Evolutionary conservation across 2,329 filamentous ascomycete genomes (phyloP).

Genomic region (Ophiostoma australiae): DNA sequence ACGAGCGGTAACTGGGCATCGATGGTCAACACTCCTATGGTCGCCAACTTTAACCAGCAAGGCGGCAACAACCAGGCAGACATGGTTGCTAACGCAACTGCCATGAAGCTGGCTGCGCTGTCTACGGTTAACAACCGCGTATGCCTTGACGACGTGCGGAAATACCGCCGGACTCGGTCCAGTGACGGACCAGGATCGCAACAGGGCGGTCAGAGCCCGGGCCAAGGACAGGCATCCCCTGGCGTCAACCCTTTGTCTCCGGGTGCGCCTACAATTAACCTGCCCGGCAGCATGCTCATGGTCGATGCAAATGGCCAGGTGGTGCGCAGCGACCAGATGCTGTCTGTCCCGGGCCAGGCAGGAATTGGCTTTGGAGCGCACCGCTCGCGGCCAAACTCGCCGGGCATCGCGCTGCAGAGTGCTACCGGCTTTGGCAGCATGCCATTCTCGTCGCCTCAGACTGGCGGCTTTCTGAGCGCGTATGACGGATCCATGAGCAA

Average conservation of each 20-base stretch:
- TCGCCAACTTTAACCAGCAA: conserved; percentile 71
- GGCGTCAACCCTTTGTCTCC: conserved; percentile 56
- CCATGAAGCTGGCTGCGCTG: conserved; percentile 95
- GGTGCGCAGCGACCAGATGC: conserved; percentile 76
- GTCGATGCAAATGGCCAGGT: conserved; percentile 91
- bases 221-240: conserved; percentile 37
- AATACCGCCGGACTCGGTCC: conserved; percentile 86
- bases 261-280: conserved; percentile 55
- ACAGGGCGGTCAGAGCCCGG: background rate
- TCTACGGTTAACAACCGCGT: conserved; percentile 99
- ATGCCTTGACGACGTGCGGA: conserved; percentile 91
- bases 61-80: conserved; percentile 66
- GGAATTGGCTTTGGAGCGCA: conserved; percentile 55
- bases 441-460: conserved; percentile 80
- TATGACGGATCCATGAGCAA: conserved; percentile 69
- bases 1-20: conserved; percentile 91
- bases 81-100: conserved; percentile 97
- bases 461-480: conserved; percentile 87
- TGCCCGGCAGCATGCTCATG: conserved; percentile 80
- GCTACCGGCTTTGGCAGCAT: conserved; percentile 55
- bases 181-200: conserved; percentile 62
- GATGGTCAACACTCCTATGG: conserved; percentile 97
- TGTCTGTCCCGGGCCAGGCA: conserved; percentile 64
- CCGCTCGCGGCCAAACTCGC: conserved; percentile 83
- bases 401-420: conserved; percentile 74